Base-by-base conservation (phyloP, 441 rosid genomes). In the Erodium texanum region DNA sequence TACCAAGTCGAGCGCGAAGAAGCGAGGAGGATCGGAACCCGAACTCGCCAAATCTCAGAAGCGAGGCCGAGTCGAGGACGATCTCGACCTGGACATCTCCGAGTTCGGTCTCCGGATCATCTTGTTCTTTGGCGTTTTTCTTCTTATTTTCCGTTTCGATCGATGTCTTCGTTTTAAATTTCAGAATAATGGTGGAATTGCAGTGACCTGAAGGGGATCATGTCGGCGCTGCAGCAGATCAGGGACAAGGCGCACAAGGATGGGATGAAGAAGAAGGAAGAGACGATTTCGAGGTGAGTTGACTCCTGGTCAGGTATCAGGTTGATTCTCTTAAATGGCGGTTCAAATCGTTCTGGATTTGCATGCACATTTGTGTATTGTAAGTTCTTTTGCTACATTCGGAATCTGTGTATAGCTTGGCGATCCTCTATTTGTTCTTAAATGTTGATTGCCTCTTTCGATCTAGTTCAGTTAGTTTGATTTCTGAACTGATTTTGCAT, bases 201-300 rank as follows among this genome's bases (percentile, higher is more conserved):
- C 87, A 89, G 98, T 68, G 98, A 89, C 71, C 74, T 92, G 20
- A 83, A 82, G 74, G 95, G 96, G 29, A 79, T 89, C 66, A 82
- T 92, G 90, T 85, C 93, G 74, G 96, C 93, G 71, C 77, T 92
- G 77, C 89, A 85, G 20, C 88, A 79, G 81, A 83, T 92, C 76
- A 82, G 78, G 71, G 90, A 88, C 84, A 92, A 83, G 71, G 81
- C 96, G 24, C 80, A 85, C 1, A 86, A 82, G 77, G 96, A 89
- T 69, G 90, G 89, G 50, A 89, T 81, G 62, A 88, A 86, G 87
- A 89, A 83, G 83, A 89, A 89, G 73, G 98, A 88, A 71, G 89
- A 89, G 70, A 92, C 93, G 69, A 87, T 92, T 74, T 87, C 89
- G 19, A 92, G 96, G 96, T 88, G 56, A 72, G 70, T 19, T 3